These are phyloP conservation scores for Aureobasidium pullulans DNA, from an alignment of 2,329 filamentous ascomycete species.

Conservation along the genomic window DNA sequence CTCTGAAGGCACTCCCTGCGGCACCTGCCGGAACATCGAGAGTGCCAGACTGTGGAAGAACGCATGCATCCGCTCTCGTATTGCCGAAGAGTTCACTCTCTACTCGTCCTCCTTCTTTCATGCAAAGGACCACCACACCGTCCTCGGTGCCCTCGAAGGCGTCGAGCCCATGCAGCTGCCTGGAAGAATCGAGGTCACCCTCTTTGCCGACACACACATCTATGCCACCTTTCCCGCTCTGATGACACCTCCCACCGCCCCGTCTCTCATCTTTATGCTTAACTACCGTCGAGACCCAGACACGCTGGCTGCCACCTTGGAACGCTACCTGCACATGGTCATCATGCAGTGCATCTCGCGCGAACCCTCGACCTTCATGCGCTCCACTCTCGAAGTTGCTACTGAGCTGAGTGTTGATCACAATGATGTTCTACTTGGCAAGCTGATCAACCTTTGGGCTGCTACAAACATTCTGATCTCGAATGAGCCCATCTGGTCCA, in stretches of 20 bases:
- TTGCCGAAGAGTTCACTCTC: conserved; percentile 51
- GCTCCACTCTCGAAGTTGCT: conserved; percentile 35
- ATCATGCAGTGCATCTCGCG: conserved; percentile 35
- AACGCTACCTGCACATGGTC: conserved; percentile 13
- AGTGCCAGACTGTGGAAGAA: conserved; percentile 54
- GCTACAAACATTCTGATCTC: conserved; percentile 44
- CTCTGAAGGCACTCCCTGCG: conserved; percentile 53
- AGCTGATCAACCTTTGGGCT: conserved; percentile 50
- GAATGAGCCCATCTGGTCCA: conserved; percentile 20
- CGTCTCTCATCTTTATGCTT: conserved; percentile 3
- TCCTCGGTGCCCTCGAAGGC: conserved; percentile 42
- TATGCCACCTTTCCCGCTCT: conserved; percentile 27
- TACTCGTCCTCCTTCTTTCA: conserved; percentile 49
- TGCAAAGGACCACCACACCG: conserved; percentile 45
- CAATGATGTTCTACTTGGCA: conserved; percentile 40
- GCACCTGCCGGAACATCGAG: conserved; percentile 52
- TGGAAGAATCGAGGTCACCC: conserved; percentile 48
- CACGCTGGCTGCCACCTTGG: conserved; percentile 9
- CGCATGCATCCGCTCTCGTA: conserved; percentile 52
- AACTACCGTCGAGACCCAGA: conserved; percentile 4
- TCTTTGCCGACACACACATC: conserved; percentile 37
- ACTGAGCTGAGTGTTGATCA: conserved; percentile 14
- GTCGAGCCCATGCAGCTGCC: conserved; percentile 41
- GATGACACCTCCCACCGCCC: conserved; percentile 28
- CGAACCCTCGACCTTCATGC: conserved; percentile 46